A percentile compares a stretch with the other conserved stretches of the same genome.
phyloP scores from a whole-genome alignment of 176 grass and related monocot genomes.

The Cenchrus americanus region DNA sequence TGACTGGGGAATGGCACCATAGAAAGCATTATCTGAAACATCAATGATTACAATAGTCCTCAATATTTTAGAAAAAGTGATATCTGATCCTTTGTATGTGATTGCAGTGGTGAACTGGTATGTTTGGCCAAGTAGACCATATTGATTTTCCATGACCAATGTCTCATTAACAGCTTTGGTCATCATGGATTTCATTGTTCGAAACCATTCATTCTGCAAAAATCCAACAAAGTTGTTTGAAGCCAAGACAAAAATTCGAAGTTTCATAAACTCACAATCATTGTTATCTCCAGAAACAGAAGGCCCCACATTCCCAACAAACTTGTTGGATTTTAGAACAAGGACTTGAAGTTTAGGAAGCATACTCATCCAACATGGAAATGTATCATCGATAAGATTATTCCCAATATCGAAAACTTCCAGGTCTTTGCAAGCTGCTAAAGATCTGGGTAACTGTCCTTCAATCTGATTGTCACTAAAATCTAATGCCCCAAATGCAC shows the following conservation, averaged over 20 bases:
- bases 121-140: background rate
- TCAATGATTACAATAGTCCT: constrained; percentile 16
- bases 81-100: constrained; percentile 5
- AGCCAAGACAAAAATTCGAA: constrained; percentile 34
- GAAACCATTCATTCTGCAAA: constrained; percentile 35
- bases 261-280: background rate
- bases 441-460: constrained; percentile 41
- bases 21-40: constrained; percentile 33
- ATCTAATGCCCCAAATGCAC: constrained; percentile 30
- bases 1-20: constrained; percentile 46
- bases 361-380: constrained; percentile 49
- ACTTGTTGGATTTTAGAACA: constrained; percentile 36
- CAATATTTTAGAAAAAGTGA: constrained; percentile 5
- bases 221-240: constrained; percentile 40
- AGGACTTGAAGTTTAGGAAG: constrained; percentile 54
- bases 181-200: constrained; percentile 31
- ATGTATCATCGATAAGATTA: constrained; percentile 30
- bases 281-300: background rate
- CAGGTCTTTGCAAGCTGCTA: constrained; percentile 32
- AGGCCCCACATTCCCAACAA: constrained; percentile 6
- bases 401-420: constrained; percentile 43
- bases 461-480: constrained; percentile 40
- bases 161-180: constrained; percentile 9
- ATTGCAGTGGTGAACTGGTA: constrained; percentile 42
- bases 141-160: constrained; percentile 37